These are phyloP conservation scores for Neobulgaria alba DNA, from an alignment of 2,329 filamentous ascomycete genomes.

Conservation along the genomic window DNA sequence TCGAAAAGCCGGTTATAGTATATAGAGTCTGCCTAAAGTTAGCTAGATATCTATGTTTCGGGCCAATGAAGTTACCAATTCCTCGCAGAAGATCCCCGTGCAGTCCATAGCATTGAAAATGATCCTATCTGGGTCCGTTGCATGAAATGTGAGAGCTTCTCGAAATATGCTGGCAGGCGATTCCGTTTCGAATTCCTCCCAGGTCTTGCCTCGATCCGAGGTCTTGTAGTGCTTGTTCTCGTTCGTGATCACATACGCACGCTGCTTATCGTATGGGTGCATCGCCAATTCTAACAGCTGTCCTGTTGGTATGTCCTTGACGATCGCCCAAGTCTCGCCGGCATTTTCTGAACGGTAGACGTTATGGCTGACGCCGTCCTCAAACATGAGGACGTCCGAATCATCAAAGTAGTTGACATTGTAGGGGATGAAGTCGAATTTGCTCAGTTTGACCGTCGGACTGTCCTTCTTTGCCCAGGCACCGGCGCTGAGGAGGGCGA, in stretches of 20 bases:
- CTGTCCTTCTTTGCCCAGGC: constrained; percentile 30
- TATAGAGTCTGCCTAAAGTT: constrained; percentile 44
- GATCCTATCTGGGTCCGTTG: constrained; percentile 72
- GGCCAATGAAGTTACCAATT: constrained; percentile 33
- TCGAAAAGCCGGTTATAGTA: constrained; percentile 78
- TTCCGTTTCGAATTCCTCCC: constrained; percentile 63
- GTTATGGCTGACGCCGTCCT: constrained; percentile 53
- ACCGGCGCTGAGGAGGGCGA: constrained; percentile 20
- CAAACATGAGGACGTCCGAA: constrained; percentile 71
- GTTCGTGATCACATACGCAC: constrained; percentile 72
- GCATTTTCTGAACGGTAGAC: constrained; percentile 75
- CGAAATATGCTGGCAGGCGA: constrained; percentile 47
- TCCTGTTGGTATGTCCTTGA: constrained; percentile 57
- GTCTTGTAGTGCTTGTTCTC: constrained; percentile 72
- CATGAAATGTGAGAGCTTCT: constrained; percentile 66
- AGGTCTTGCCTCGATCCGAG: constrained; percentile 71
- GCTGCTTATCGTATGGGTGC: constrained; percentile 69
- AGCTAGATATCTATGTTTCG: constrained; percentile 1
- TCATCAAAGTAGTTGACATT: constrained; percentile 87
- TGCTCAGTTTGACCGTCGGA: constrained; percentile 56
- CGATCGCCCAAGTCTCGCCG: constrained; percentile 64
- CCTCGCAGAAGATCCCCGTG: constrained; percentile 52
- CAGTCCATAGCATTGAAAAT: constrained; percentile 74
- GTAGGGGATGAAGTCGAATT: constrained; percentile 57
- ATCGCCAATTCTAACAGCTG: constrained; percentile 56